Evolutionary conservation across 2,329 filamentous ascomycete genomes (phyloP), one percentile per base, ranked within the genome.

Genomic region (Sporothrix pallida): DNA sequence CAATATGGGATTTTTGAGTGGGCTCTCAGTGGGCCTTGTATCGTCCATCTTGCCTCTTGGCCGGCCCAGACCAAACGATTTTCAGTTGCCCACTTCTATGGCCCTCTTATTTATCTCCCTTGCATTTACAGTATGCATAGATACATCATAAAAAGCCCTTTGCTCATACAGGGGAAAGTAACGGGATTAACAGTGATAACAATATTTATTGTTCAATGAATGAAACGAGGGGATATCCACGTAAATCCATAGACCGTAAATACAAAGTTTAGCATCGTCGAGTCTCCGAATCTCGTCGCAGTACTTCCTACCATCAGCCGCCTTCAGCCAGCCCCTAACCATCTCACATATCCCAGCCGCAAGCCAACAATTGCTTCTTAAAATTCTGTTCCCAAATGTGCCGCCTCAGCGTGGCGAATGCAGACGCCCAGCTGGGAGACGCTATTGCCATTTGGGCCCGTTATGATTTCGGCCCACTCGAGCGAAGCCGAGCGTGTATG

Each of bases 71-170:
- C 58, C 58, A 42, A 37, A 37, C 31, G 31, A 37, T 37, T 37
- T 37, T 62, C 31, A 42, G 31, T 15, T 31, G 42, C 58, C 31
- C 23, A 17, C 56, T 31, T 20, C n/a, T 7, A 2, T 20, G 10
- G 52, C 23, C 56, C 13, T 42, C 58, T 42, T 62, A 42, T 62
- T n/a, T 3, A n/a, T 15, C 58, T n/a, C 58, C 58, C 58, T 42
- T 62, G 58, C 58, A n/a, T 62, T 37, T 62, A 15, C 26, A 42
- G 26, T 42, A 62, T 62, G 58, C 26, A 62, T 31, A 62, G 9
- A 42, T n/a, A 17, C 58, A 42, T 62, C 58, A 62, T 17, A 5
- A 20, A 20, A 1, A 10, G 4, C 12, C 13, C 20, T 63, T 17
- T 20, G 17, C n/a, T 46, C 37, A 15, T n/a, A 54, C 1, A n/a